Conservation (phyloP, 352 stramenopile genomes). For the Albugo laibachii region DNA sequence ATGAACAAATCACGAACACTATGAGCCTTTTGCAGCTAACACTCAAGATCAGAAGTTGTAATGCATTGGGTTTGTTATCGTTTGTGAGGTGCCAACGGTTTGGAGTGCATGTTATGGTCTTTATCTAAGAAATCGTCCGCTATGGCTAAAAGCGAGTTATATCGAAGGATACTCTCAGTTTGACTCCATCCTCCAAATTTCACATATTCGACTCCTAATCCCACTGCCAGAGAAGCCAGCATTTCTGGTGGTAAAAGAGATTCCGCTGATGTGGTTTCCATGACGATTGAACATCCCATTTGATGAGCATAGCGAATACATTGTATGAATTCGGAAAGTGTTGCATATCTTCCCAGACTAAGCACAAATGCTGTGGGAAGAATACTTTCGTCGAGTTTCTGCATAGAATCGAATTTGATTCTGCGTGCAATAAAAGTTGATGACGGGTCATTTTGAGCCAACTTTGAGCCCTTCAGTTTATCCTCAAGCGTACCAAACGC, state of each 20-base stretch:
- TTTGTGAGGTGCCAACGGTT: no score
- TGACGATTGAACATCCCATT: slow-evolving; percentile 26
- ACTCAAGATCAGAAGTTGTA: no score
- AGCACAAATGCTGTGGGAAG: not conserved
- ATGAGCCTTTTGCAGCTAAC: no score
- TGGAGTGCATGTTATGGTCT: no score
- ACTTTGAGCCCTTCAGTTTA: not conserved
- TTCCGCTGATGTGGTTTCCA: slow-evolving; percentile 20
- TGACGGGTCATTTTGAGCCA: not conserved
- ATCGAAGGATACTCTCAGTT: slow-evolving; percentile 21
- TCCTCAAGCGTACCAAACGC: no score
- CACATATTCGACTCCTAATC: slow-evolving; percentile 32
- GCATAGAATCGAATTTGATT: slow-evolving; percentile 9
- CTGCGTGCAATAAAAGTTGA: not conserved
- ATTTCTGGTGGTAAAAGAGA: slow-evolving; percentile 11
- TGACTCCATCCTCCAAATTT: slow-evolving; percentile 40
- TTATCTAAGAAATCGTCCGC: no score
- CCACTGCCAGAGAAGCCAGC: slow-evolving; percentile 24
- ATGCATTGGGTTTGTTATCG: no score
- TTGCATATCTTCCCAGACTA: slow-evolving; percentile 15
- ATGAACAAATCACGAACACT: no score
- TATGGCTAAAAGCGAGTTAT: slow-evolving; percentile 25
- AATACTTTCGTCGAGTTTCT: not conserved
- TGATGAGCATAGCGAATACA: slow-evolving; percentile 22
- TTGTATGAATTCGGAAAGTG: slow-evolving; percentile 21